A percentile compares a stretch with the other conserved stretches of the same genome.
Evolutionary conservation across 805 yeast species (phyloP).

Genomic region (Lachancea sp.): DNA sequence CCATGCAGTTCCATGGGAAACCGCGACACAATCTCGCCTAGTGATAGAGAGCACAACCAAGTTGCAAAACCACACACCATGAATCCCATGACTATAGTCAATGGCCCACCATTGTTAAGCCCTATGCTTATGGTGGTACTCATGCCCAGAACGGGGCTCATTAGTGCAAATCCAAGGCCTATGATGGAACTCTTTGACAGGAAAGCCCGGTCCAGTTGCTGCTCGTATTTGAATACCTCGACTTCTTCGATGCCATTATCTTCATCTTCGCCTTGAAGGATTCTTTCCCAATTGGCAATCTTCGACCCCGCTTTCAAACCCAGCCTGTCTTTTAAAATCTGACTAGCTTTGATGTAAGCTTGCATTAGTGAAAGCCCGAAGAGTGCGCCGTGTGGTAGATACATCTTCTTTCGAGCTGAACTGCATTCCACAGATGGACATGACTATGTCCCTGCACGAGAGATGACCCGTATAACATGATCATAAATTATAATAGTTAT

Average conservation of each 20-base stretch:
- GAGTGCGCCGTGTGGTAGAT: background rate
- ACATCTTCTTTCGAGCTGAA: no score
- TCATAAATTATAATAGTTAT: no score
- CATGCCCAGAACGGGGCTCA: constrained; percentile 79
- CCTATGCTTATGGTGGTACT: constrained; percentile 69
- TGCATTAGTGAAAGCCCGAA: constrained; percentile 10
- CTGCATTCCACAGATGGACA: no score
- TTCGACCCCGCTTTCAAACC: constrained; percentile 19
- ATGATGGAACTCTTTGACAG: constrained; percentile 63
- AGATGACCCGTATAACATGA: no score
- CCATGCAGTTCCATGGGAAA: constrained; percentile 76
- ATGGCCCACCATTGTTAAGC: constrained; percentile 68
- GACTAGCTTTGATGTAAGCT: constrained; percentile 21
- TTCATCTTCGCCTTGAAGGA: constrained; percentile 32
- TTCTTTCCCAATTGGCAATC: constrained; percentile 25
- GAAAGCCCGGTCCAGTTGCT: constrained; percentile 55
- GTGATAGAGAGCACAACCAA: constrained; percentile 57
- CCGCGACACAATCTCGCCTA: constrained; percentile 72
- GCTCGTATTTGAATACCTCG: constrained; percentile 69
- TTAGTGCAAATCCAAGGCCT: constrained; percentile 71
- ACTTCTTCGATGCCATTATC: constrained; percentile 49
- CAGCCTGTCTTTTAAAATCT: constrained; percentile 16
- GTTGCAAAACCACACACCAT: constrained; percentile 57
- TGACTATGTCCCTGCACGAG: no score
- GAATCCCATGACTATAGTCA: constrained; percentile 73